phyloP scores from a whole-genome alignment of 108 stramenopile genomes.

The Cyclotella cryptica region DNA sequence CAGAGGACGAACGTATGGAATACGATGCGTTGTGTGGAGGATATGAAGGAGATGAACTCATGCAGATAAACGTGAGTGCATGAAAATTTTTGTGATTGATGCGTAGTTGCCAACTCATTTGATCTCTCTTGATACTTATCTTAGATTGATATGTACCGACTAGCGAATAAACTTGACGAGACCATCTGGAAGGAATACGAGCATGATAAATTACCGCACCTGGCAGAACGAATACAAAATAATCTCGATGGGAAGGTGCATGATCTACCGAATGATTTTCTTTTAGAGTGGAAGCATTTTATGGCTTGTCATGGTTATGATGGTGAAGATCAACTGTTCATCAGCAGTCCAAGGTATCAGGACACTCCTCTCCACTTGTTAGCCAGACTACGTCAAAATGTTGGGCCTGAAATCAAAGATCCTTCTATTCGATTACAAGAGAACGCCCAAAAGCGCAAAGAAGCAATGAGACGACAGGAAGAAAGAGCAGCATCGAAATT shows the following conservation, averaged over 20 bases:
- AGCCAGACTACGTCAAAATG: slow-evolving; percentile 30
- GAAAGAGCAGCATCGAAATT: slow-evolving; percentile 16
- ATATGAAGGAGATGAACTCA: slow-evolving; percentile 39
- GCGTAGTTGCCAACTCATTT: too few relatives aligned
- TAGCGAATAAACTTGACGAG: slow-evolving; percentile 25
- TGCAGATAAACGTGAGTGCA: slow-evolving; percentile 19
- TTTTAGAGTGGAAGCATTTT: slow-evolving; percentile 27
- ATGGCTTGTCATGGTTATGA: slow-evolving; percentile 30
- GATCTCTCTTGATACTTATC: too few relatives aligned
- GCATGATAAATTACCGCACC: slow-evolving; percentile 12
- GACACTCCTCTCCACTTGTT: slow-evolving; percentile 25
- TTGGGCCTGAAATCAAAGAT: slow-evolving; percentile 20
- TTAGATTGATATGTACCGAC: slow-evolving; percentile 27
- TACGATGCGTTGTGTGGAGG: slow-evolving; percentile 43
- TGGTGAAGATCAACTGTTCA: slow-evolving; percentile 40
- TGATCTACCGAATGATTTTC: slow-evolving; percentile 32
- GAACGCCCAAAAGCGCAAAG: slow-evolving; percentile 13
- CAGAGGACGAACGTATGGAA: slow-evolving; percentile 14
- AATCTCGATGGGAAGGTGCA: slow-evolving; percentile 20
- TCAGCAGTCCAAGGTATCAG: slow-evolving; percentile 34
- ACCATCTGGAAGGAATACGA: slow-evolving; percentile 30
- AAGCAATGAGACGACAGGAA: slow-evolving; percentile 21
- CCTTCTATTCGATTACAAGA: slow-evolving; percentile 25
- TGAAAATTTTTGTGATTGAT: too few relatives aligned
- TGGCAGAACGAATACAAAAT: slow-evolving; percentile 23